A percentile compares a stretch with the other conserved stretches of the same genome.
Evolutionary conservation across 1,139 yeast species (phyloP).

Genomic region (Diutina pseudorugosa): DNA sequence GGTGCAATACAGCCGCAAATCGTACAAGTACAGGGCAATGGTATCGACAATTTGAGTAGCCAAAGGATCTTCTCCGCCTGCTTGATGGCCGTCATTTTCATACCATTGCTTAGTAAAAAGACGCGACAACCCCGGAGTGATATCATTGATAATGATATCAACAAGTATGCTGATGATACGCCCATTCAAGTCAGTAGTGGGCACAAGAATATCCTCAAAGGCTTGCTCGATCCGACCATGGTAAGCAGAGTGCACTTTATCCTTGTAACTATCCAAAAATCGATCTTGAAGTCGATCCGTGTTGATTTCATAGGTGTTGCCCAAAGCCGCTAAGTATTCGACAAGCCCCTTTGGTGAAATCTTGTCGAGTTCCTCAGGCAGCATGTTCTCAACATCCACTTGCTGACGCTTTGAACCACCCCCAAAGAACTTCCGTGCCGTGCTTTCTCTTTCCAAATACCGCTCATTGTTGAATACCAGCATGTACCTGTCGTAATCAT

Average conservation of each 20-base stretch:
- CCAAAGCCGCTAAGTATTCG: conserved; percentile 74
- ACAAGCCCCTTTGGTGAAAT: conserved; percentile 66
- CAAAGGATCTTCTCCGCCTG: conserved; percentile 21
- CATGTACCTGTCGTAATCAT: conserved; percentile 41
- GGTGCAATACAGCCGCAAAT: conserved; percentile 39
- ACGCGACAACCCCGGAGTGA: conserved; percentile 30
- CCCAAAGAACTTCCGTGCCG: conserved; percentile 34
- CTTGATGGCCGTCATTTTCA: conserved; percentile 12
- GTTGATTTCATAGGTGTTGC: conserved; percentile 74
- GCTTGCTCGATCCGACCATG: conserved; percentile 42
- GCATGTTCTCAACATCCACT: conserved; percentile 28
- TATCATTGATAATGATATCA: conserved; percentile 61
- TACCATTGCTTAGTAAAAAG: conserved; percentile 33
- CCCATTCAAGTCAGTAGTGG: conserved; percentile 68
- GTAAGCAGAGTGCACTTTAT: conserved; percentile 55
- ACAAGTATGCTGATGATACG: conserved; percentile 52
- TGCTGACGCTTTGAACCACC: conserved; percentile 13
- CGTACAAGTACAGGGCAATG: conserved; percentile 61
- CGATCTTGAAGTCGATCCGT: conserved; percentile 75
- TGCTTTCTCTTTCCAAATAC: conserved; percentile 25
- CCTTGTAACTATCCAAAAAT: conserved; percentile 51
- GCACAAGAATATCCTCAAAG: conserved; percentile 56
- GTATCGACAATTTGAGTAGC: conserved; percentile 58
- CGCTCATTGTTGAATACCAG: conserved; percentile 29
- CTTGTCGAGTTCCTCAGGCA: conserved; percentile 34